Evolutionary conservation across 306 rosid species (phyloP).

Genomic region (Rosa chinensis): DNA sequence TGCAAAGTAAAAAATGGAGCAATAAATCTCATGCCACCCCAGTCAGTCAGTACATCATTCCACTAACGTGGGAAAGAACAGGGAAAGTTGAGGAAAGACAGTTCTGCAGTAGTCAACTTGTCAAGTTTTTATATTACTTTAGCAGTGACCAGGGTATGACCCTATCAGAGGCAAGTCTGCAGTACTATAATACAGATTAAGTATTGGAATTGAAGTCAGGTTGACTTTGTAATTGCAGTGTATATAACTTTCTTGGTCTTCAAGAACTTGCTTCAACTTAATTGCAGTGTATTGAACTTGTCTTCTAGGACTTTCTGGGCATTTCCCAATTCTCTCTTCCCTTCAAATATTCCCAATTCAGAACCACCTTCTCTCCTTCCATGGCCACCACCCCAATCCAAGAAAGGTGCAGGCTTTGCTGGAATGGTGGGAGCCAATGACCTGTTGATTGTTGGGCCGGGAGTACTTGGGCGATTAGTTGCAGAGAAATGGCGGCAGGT

Average conservation of each 20-base stretch:
- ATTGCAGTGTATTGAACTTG: too few relatives aligned
- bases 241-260: neutral
- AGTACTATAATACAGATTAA: neutral
- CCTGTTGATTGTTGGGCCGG: constrained; percentile 87
- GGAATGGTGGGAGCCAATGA: constrained; percentile 49
- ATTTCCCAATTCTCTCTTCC: constrained; percentile 13
- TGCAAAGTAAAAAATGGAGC: too few relatives aligned
- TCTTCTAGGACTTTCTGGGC: constrained; percentile 18
- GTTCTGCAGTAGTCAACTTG: neutral
- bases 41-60: too few relatives aligned
- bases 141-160: neutral
- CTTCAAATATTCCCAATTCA: constrained; percentile 8
- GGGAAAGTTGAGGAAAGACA: neutral
- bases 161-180: neutral
- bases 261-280: too few relatives aligned
- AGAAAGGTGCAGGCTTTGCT: constrained; percentile 38
- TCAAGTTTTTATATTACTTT: too few relatives aligned
- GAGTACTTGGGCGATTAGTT: constrained; percentile 86
- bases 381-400: constrained; percentile 67
- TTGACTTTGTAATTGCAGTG: neutral
- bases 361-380: constrained; percentile 21
- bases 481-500: constrained; percentile 89
- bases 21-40: too few relatives aligned
- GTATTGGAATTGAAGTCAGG: constrained; percentile 1
- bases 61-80: too few relatives aligned